Evolutionary conservation across 179 eudicot genomes (phyloP).

Genomic region (Camellia oleifera): DNA sequence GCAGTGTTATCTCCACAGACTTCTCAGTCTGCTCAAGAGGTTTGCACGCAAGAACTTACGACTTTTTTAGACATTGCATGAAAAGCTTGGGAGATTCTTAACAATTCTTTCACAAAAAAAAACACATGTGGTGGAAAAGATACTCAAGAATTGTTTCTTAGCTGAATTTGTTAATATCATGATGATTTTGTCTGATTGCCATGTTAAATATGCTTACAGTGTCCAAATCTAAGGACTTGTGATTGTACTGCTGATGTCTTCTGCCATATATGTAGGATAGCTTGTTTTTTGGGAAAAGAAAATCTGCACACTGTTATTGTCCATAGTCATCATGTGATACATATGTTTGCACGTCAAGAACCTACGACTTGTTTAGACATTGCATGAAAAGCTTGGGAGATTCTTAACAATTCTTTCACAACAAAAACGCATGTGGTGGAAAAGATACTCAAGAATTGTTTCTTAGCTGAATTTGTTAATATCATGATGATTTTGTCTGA

Average conservation of each 20-base stretch:
- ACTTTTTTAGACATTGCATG: neutral
- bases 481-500: neutral
- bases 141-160: neutral
- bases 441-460: neutral
- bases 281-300: neutral
- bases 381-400: neutral
- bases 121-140: neutral
- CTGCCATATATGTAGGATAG: neutral
- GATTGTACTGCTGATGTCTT: neutral
- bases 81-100: neutral
- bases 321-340: neutral
- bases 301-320: neutral
- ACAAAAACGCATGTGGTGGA: neutral
- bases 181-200: neutral
- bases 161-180: neutral
- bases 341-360: conserved; percentile 31
- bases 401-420: neutral
- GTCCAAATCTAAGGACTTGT: neutral
- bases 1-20: conserved; percentile 54
- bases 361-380: neutral
- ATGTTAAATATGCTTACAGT: neutral
- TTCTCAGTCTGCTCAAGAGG: conserved; percentile 67
- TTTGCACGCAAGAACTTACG: conserved; percentile 23
- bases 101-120: neutral
- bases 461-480: neutral